Base-by-base conservation (phyloP, 495 filamentous ascomycete species). In the Chaetomium tenue region DNA sequence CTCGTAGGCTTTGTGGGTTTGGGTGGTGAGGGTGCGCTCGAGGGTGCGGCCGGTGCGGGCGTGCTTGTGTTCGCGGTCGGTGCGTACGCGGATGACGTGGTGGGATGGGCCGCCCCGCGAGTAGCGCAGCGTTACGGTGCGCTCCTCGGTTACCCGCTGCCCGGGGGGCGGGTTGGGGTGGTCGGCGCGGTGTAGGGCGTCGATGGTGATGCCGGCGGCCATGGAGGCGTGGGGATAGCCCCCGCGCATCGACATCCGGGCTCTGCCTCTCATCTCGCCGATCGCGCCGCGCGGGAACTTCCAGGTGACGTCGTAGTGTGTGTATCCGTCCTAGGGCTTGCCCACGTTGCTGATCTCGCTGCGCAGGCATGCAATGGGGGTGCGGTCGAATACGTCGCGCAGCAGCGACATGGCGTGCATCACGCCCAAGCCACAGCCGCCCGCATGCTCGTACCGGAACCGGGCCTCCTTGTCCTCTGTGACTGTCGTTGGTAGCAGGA, bases 391-490 rank as follows among this genome's bases (percentile, higher is more conserved):
- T 23, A 85, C 72, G 28, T 73, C 74, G 16, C 80, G 68, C 0
- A 83, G 63, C 6, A 74, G 65, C 20, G 75, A 76, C 15, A 84
- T 60, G 15, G 75, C 75, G 67, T 88, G 88, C 0, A 79, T 76
- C 7, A 85, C 72, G 64, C 87, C 85, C 84, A 89, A 84, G 55
- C 84, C 66, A 11, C 78, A 68, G n/a, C 86, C 87, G 0, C 87
- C 86, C 6, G 78, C 75, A 0, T 88, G 74, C 3, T 79, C 71
- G 63, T 83, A 88, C 23, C 78, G 64, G 73, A 79, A 87, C 4
- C 47, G 50, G 8, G 47, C 8, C 5, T 28, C 18, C 9, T 47
- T 63, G 37, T 16, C 12, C 2, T 9, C 11, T 16, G 15, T 26
- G 23, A 5, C 1, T 23, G 4, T 8, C 0, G 4, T 13, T 6